Evolutionary conservation across 192 early-diverging fungal species (phyloP), one percentile per base, ranked within the genome.

Genomic region (Paraglomus occultum): DNA sequence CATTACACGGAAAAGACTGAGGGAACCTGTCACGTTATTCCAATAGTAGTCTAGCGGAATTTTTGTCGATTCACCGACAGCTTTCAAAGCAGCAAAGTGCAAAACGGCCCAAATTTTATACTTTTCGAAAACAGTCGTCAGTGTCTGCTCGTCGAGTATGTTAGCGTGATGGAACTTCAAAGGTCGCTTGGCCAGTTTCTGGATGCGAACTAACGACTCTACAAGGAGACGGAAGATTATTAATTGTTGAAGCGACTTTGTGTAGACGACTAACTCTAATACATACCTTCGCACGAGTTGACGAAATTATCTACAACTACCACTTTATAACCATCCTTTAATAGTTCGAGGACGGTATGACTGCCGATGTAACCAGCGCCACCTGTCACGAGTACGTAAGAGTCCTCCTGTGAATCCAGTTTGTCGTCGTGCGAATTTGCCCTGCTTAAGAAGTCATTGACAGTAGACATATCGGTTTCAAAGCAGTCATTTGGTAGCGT

Each of bases 321-420:
- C 43, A 98, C 88, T 67, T 94, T 84, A 78, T 92, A 92, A 46
- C 86, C 85, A 11, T 78, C 75, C 51, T 85, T 85, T 50, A 85
- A 63, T 1, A 98, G 86, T 73, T 94, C 91, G n/a, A 92, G 73
- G 7, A 95, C 91, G 2, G 91, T 89, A 83, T 98, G 96, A 14
- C 89, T 91, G n/a, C 96, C 95, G 65, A 98, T 96, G 75, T 96
- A 98, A 2, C 96, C 94, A 65, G 88, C 85, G 12, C 90, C 90
- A 14, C 90, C 90, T 22, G 84, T 88, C 43, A 92, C 88, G 18
- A 92, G 78, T 8, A 80, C 72, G 50, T 64, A 51, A n/a, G 31
- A 31, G 31, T 31, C 31, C 3, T 31, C 31, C 31, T 31, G 31
- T 31, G 31, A 31, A 31, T 31, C 31, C 31, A 31, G 31, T 31